Evolutionary conservation across 2,329 filamentous ascomycete genomes (phyloP), one percentile per base, ranked within the genome.

Genomic region (Aspergillus ochraceus): DNA sequence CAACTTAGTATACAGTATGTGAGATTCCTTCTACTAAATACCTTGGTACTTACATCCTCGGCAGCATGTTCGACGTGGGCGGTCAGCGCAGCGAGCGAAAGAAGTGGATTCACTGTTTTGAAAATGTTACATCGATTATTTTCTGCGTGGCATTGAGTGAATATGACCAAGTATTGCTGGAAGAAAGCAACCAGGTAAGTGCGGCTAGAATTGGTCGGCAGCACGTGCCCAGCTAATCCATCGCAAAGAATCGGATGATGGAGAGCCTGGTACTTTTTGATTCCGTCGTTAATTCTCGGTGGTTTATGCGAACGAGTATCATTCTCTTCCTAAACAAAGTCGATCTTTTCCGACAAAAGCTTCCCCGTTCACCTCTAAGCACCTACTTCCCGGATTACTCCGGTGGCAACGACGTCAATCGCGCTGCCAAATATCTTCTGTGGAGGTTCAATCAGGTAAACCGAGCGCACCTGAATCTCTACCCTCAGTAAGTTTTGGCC

Each of bases 51-150:
- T 55, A 71, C 60, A 50, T 20, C 20, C 19, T 29, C 45, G 12
- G 58, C 73, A 98, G 94, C 81, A 99, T 99, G 95, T 99, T 99
- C 74, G 95, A 99, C 76, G 95, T 99, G 4, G 95, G 95, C 64
- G 95, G 95, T 24, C 95, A 99, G 79, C 84, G 95, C 74, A 98
- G 94, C 76, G 95, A 99, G 79, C 87, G 95, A 64, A 99, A 99
- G 83, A 99, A 99, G 81, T 99, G 95, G 95, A 99, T 99, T 74
- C 95, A 99, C 80, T 99, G 95, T 81, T 99, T 99, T 77, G 95
- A 99, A 77, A 98, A 98, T 70, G 95, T 99, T 70, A 99, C 95
- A 49, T 98, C 95, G 4, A 99, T 99, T 77, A 99, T 99, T 68
- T 99, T 99, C 79, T 99, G 95, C 73, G 95, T 99, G 63, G 95